Evolutionary conservation across 179 eudicot species (phyloP).

Genomic region (Pouteria campechiana): DNA sequence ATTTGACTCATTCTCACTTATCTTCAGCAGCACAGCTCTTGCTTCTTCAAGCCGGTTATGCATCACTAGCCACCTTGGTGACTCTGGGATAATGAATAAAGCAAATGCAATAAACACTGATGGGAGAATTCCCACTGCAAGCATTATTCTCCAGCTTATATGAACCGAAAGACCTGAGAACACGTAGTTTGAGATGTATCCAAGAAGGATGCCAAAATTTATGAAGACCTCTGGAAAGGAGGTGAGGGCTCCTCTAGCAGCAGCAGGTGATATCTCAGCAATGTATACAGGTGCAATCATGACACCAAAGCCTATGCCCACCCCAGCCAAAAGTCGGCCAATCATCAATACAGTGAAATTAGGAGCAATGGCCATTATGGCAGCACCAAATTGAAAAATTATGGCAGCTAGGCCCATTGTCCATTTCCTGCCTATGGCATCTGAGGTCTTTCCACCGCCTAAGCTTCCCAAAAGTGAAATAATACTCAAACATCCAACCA

Average conservation of each 20-base stretch:
- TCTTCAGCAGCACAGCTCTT: conserved; percentile 38
- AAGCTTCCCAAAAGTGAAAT: conserved; percentile 71
- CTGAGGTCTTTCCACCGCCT: conserved; percentile 74
- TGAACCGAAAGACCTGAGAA: conserved; percentile 75
- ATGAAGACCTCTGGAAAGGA: conserved; percentile 85
- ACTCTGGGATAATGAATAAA: conserved; percentile 64
- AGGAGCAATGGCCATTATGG: conserved; percentile 66
- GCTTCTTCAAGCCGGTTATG: conserved; percentile 67
- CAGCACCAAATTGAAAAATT: conserved; percentile 64
- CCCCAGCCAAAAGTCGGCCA: conserved; percentile 69
- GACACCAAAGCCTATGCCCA: conserved; percentile 77
- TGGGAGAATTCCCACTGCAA: conserved; percentile 75
- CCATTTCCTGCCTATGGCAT: conserved; percentile 83
- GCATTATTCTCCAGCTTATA: conserved; percentile 75
- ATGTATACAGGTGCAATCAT: conserved; percentile 90
- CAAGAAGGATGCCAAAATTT: conserved; percentile 73
- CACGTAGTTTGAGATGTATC: conserved; percentile 80
- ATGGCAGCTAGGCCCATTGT: conserved; percentile 72
- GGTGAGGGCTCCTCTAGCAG: conserved; percentile 63
- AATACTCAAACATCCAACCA: conserved; percentile 68
- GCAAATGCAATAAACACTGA: conserved; percentile 58
- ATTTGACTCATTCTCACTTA: conserved; percentile 35
- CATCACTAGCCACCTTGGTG: conserved; percentile 89
- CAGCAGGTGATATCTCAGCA: conserved; percentile 72
- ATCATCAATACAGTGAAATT: conserved; percentile 41